A percentile compares a stretch with the other conserved stretches of the same genome.
Evolutionary conservation across 228 moss, liverwort and hornwort species (phyloP).

Genomic region (Sphagnum fallax): DNA sequence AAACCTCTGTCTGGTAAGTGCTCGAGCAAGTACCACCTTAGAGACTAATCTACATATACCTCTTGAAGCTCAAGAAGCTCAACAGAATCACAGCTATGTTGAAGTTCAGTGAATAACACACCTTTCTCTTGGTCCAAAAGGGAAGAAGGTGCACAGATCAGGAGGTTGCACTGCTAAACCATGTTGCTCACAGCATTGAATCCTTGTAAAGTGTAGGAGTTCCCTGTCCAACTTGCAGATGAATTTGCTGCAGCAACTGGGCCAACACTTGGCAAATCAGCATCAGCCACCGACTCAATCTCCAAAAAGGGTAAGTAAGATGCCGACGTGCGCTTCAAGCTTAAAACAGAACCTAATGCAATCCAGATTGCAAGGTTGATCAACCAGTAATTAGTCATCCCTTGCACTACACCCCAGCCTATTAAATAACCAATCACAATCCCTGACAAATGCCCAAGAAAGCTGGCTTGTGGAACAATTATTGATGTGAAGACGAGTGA

Average conservation of each 20-base stretch:
- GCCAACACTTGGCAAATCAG: constrained; percentile 36
- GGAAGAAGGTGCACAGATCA: too few species aligned
- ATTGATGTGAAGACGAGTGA: constrained; percentile 92
- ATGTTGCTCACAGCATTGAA: constrained; percentile 14
- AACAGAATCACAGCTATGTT: too few species aligned
- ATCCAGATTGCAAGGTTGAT: constrained; percentile 65
- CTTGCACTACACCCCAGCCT: constrained; percentile 95
- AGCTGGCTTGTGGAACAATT: constrained; percentile 92
- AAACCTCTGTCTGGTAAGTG: too few species aligned
- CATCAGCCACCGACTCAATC: constrained; percentile 54
- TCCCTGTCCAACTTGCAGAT: constrained; percentile 37
- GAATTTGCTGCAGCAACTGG: constrained; percentile 18
- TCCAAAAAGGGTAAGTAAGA: constrained; percentile 72
- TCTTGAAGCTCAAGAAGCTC: too few species aligned
- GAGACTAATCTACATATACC: too few species aligned
- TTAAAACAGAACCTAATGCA: constrained; percentile 61
- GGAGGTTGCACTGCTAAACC: constrained; percentile 17
- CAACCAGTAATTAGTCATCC: constrained; percentile 91
- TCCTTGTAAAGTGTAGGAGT: constrained; percentile 43
- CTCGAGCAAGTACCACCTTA: too few species aligned
- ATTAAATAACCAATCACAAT: constrained; percentile 87
- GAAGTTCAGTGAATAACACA: too few species aligned
- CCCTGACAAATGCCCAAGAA: constrained; percentile 84
- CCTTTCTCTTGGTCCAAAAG: too few species aligned
- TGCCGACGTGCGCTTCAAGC: constrained; percentile 64